phyloP scores from a whole-genome alignment of 495 filamentous ascomycete genomes.

The Aspergillus saccharolyticus region DNA sequence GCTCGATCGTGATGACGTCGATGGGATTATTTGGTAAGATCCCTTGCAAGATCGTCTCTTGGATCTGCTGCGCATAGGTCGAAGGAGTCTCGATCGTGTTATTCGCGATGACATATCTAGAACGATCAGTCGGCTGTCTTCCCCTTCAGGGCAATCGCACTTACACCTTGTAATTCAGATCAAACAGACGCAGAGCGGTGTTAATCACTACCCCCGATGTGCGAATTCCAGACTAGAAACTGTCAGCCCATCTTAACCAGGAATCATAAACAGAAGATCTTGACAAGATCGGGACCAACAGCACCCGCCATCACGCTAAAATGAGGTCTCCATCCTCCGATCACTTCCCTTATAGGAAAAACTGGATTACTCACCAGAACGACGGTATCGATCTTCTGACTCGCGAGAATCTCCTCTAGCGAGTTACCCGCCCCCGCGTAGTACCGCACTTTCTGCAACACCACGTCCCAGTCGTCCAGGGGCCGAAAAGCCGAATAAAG shows the following conservation, averaged over 20 bases:
- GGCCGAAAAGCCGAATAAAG: conserved; percentile 1
- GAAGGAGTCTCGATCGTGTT: conserved; percentile 30
- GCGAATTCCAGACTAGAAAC: conserved; percentile 26
- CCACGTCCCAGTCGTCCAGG: conserved; percentile 19
- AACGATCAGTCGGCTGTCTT: not conserved
- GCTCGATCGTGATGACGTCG: conserved; percentile 25
- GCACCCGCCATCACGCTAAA: too few species aligned
- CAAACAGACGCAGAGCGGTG: conserved; percentile 32
- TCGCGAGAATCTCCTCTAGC: conserved; percentile 32
- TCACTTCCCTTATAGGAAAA: too few species aligned
- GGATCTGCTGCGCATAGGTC: conserved; percentile 20
- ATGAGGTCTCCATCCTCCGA: too few species aligned
- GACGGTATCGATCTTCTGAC: conserved; percentile 35
- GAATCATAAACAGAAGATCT: too few species aligned
- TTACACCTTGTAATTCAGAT: conserved; percentile 32
- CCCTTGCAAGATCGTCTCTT: conserved; percentile 18
- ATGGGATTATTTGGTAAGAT: conserved; percentile 24
- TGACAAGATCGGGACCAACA: too few species aligned
- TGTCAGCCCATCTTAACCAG: not conserved
- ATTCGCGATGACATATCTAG: conserved; percentile 29
- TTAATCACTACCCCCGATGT: conserved; percentile 33
- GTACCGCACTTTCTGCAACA: conserved; percentile 35
- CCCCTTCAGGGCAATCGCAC: not conserved
- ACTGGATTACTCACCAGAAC: conserved; percentile 12
- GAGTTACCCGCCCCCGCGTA: conserved; percentile 36